Evolutionary conservation across 257 asterid species (phyloP).

Genomic region (Ilex asprella): DNA sequence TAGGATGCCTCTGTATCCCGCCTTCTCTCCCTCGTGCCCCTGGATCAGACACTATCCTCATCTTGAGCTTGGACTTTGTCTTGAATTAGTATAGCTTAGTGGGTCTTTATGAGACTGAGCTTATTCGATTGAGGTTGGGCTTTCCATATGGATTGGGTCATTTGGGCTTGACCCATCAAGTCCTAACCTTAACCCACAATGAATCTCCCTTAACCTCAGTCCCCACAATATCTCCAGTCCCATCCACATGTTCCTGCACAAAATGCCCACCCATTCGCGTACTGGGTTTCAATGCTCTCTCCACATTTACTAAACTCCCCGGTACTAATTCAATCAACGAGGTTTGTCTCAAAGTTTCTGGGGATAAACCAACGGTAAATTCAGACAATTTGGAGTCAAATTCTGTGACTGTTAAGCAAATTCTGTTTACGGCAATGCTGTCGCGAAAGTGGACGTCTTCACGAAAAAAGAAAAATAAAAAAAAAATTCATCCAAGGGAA

Average conservation of each 20-base stretch:
- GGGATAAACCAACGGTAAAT: slow-evolving; percentile 70
- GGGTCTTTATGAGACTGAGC: too few species aligned
- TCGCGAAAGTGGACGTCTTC: slow-evolving; percentile 75
- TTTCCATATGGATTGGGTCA: too few species aligned
- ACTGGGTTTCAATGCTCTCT: slow-evolving; percentile 72
- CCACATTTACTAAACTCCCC: slow-evolving; percentile 67
- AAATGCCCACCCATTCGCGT: slow-evolving; percentile 93
- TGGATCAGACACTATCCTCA: too few species aligned
- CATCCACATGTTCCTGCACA: slow-evolving; percentile 92
- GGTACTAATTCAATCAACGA: slow-evolving; percentile 45
- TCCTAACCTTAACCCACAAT: slow-evolving; percentile 70
- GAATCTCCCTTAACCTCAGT: slow-evolving; percentile 64
- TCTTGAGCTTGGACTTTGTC: too few species aligned
- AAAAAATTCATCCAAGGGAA: too few species aligned
- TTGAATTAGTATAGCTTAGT: too few species aligned
- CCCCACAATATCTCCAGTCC: slow-evolving; percentile 63
- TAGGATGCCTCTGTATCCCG: too few species aligned
- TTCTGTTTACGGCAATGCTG: slow-evolving; percentile 85
- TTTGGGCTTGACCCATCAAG: too few species aligned
- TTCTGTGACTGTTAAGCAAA: slow-evolving; percentile 71
- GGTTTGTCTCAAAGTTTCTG: slow-evolving; percentile 74
- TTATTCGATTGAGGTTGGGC: too few species aligned
- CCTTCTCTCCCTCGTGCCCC: too few species aligned
- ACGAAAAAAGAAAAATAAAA: too few species aligned
- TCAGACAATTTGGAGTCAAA: slow-evolving; percentile 36